Base-by-base conservation (phyloP, 2,329 filamentous ascomycete genomes). In the Phialophora macrospora region DNA sequence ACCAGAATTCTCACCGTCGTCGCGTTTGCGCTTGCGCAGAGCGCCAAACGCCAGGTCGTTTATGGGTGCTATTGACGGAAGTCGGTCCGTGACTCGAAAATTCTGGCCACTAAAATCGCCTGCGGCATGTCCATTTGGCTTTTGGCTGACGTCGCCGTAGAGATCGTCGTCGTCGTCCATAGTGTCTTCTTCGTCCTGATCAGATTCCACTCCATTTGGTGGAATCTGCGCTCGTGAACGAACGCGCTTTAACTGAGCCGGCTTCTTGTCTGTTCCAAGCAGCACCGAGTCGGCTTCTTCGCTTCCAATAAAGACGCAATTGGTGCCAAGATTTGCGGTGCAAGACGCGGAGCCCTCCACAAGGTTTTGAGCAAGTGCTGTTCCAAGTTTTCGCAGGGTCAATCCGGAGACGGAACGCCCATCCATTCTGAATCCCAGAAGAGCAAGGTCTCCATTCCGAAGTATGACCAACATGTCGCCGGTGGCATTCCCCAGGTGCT, bases 331-430 rank as follows among this genome's bases (percentile, higher is more conserved):
- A 60, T 83, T 86, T 26, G 88, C 87, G 1, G 92, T 84, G 67
- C 90, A 93, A 0, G 92, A 89, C 28, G 88, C 85, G 24, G 84
- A 80, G 49, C 84, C 83, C 56, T 84, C 84, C 64, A 96, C 75
- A 9, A 91, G 68, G 32, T 79, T 75, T 7, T 90, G 89, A 9
- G 90, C 90, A 26, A 84, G 82, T 61, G 91, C 87, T 46, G 80
- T 73, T 4, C 85, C 75, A 4, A 97, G 81, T 46, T 86, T 78
- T 68, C 86, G 87, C 60, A 99, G 79, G n/a, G 85, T 87, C 67
- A 99, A 83, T 1, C 92, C 93, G 28, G 93, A 96, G 1, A 99
- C 92, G 2, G 91, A 96, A 62, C 95, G 87, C 17, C 96, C 95
- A 75, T 97, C 93, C 67, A 97, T 86, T 62, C 88, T 88, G 80